These are phyloP conservation scores for Linnemannia schmuckeri DNA, from an alignment of 192 early-diverging fungal genomes.

Conservation along the genomic window DNA sequence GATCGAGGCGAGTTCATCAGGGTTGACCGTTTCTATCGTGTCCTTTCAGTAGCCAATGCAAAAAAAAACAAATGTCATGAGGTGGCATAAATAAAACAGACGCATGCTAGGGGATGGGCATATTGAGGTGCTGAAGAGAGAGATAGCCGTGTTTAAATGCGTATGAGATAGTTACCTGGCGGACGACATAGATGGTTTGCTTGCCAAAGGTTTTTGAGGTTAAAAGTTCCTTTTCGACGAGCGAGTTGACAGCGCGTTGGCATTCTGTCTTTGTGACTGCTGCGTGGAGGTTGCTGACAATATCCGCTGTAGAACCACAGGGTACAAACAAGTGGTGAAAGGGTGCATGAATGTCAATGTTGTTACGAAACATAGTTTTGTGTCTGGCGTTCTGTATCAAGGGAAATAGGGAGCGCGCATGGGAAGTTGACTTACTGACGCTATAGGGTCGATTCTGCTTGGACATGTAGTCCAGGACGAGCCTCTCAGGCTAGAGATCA, in stretches of 20 bases:
- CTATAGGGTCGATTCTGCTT: slow-evolving; percentile 64
- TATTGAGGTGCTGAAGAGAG: neutral
- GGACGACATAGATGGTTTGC: slow-evolving; percentile 60
- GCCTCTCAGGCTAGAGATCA: slow-evolving; percentile 52
- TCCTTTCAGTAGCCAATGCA: slow-evolving; percentile 21
- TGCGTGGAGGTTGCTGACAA: slow-evolving; percentile 57
- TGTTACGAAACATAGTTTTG: neutral
- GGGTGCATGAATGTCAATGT: neutral
- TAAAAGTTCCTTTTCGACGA: slow-evolving; percentile 54
- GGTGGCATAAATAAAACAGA: neutral
- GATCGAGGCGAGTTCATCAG: slow-evolving; percentile 65
- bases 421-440: slow-evolving; percentile 49
- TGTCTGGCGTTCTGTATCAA: no score
- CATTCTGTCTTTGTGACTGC: slow-evolving; percentile 57
- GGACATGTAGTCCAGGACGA: slow-evolving; percentile 59
- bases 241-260: slow-evolving; percentile 52
- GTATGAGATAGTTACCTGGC: slow-evolving; percentile 43
- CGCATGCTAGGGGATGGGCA: neutral
- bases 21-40: slow-evolving; percentile 54
- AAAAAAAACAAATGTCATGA: neutral
- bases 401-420: neutral
- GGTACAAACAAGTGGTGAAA: neutral
- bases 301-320: slow-evolving; percentile 46
- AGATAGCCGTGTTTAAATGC: no score
- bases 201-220: slow-evolving; percentile 59